Base-by-base conservation (phyloP, 2,329 filamentous ascomycete species). In the Fusarium longipes region DNA sequence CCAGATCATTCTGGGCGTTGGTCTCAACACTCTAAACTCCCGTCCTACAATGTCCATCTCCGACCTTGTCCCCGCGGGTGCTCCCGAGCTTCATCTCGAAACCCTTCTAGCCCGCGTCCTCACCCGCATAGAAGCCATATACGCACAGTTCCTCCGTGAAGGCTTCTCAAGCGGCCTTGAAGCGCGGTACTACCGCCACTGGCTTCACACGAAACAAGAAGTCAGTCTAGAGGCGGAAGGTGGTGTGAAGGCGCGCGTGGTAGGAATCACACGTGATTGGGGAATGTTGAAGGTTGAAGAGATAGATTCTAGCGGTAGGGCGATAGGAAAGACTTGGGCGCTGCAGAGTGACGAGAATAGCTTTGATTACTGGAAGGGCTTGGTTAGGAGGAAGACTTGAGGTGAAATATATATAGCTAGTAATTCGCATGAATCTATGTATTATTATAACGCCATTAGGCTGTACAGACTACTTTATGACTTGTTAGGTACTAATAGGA, bases 311-410 rank as follows among this genome's bases (percentile, higher is more conserved):
- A 86, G 91, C 59, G 93, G 93, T 65, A 83, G 89, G 52, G 82
- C 84, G 3, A 97, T 92, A 1, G 94, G 95, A 0, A 91, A 86
- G 78, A 82, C 91, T 48, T 95, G 91, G 86, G 88, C 91, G 71
- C 79, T 99, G 79, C 94, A 97, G 82, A 97, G 93, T 77, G 96
- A 99, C 78, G 93, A 94, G 76, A 99, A 99, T 75, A 97, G 94
- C 77, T 99, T 99, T 82, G 96, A 99, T 79, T 99, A 97, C 77
- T 97, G 97, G 81, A 92, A 87, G 75, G 96, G 96, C 0, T 75
- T 99, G 73, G 82, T 99, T 20, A 93, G 88, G 82, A 87, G 90
- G 73, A 98, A 97, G 83, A 78, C 89, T 3, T 93, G 29, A 54
- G 5, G 50, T 22, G 15, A 15, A 22, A 45, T 22, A n/a, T 18